Evolutionary conservation across 352 stramenopile species (phyloP).

Genomic region (Pythium rishiriense): DNA sequence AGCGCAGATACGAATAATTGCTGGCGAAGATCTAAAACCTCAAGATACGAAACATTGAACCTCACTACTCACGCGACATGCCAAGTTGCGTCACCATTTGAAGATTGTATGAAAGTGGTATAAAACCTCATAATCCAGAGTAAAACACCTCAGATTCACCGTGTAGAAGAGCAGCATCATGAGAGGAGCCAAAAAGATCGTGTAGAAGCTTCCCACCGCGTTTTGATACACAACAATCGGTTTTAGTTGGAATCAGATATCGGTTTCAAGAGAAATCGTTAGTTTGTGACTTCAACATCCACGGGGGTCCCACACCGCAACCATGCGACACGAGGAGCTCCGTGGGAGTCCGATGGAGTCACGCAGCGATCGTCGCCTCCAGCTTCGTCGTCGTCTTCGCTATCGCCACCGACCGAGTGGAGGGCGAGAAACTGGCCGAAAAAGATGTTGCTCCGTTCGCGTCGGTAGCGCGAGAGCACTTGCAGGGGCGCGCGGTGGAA

Average conservation of each 20-base stretch:
- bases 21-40: slow-evolving; percentile 24
- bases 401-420: too few relatives aligned
- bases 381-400: not conserved
- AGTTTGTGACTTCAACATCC: slow-evolving; percentile 32
- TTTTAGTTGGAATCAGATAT: slow-evolving; percentile 4
- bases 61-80: slow-evolving; percentile 2
- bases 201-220: slow-evolving; percentile 16
- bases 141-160: not conserved
- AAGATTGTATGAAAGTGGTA: slow-evolving; percentile 5
- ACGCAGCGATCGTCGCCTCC: too few relatives aligned
- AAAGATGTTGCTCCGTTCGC: slow-evolving; percentile 73
- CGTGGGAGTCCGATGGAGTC: not conserved
- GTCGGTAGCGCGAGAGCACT: slow-evolving; percentile 71
- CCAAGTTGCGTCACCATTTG: slow-evolving; percentile 9
- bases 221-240: slow-evolving; percentile 9
- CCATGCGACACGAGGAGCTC: slow-evolving; percentile 33
- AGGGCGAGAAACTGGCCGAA: slow-evolving; percentile 80
- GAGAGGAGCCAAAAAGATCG: slow-evolving; percentile 22
- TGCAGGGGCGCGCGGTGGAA: slow-evolving; percentile 62
- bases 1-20: slow-evolving; percentile 11
- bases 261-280: slow-evolving; percentile 11
- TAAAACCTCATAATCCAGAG: slow-evolving; percentile 22
- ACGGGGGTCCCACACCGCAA: slow-evolving; percentile 35
- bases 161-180: too few relatives aligned
- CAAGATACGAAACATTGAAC: slow-evolving; percentile 5